Base-by-base conservation (phyloP, 768 basidiomycete genomes). In the Fistulinella prunicolor region DNA sequence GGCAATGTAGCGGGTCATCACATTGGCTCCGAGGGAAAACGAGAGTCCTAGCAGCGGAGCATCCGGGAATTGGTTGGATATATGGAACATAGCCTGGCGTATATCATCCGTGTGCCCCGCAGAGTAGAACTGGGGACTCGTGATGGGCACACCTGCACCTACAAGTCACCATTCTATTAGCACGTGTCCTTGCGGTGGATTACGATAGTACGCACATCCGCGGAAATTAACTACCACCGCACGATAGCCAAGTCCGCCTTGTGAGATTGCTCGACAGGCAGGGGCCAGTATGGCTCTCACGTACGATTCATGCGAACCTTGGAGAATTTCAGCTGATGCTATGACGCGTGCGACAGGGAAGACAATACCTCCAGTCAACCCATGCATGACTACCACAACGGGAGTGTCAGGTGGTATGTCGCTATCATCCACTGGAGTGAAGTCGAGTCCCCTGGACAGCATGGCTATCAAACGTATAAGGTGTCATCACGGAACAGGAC, bases 11-110 rank as follows among this genome's bases (percentile, higher is more conserved):
- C 90, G 79, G 28, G 92, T 87, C 57, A 98, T 70, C 29, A 97
- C 87, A 63, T 90, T 92, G 36, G 94, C 89, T 36, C 95, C 96
- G 30, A 99, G 79, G 4, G 93, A 96, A 73, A 95, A 98, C 7
- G 94, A 92, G 9, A 96, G 68, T 13, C 89, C 95, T 16, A 95
- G 68, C 30, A 97, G 71, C 4, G 86, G 89, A 0, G 95, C 91
- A 9, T 76, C 70, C 2, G 95, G 94, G 58, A 85, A 94, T 51
- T 66, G 63, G 40, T 79, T 66, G 2, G 83, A 75, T 45, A 97
- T 80, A 69, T 89, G 86, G 56, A 86, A 74, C 41, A 96, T 64
- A 1, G 90, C 88, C 51, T 82, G 80, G 22, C 93, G 83, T 29
- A 94, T 74, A 69, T 99, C 95, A 55, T 94, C 85, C 9, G 94